Evolutionary conservation across 768 basidiomycete genomes (phyloP), one percentile per base, ranked within the genome.

Genomic region (Trametes meyenii): DNA sequence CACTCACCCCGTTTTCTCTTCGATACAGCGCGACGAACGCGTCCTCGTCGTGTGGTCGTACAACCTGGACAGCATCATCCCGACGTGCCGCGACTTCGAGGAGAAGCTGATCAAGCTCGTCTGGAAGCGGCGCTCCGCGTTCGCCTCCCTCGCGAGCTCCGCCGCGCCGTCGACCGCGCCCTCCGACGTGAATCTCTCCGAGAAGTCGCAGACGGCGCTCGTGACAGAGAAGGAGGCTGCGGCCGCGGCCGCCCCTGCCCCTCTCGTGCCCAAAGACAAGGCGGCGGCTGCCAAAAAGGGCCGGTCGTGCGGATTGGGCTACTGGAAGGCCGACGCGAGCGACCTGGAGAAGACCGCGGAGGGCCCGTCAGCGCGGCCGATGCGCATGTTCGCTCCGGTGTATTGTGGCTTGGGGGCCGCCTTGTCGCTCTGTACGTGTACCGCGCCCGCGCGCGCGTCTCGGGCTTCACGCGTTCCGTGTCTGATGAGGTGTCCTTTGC

Each of bases 21-120:
- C n/a, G n/a, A n/a, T n/a, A n/a, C 67, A 92, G 90, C 86, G 93
- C 26, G 88, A 93, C 71, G 92, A 95, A 69, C 84, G 85, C 17
- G 89, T 92, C 39, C 78, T 96, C 21, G 80, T 94, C 21, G 85
- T 90, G 17, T 96, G 94, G 94, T 85, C 90, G 0, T 91, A 95
- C 74, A 81, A 87, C 67, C 79, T 95, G 44, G 92, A 94, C 69
- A 78, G 76, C 61, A 89, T 96, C 67, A 87, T 95, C 56, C 87
- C 88, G 0, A 71, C 87, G 23, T 86, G 82, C 70, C 72, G 75
- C 12, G 90, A 90, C 69, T 90, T 92, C 67, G 87, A 92, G 65
- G 81, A 85, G 29, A 87, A 86, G 65, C 79, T 94, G 70, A 91
- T 94, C 78, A 85, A 86, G 68, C 86, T 89, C 67, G 88, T 95